Conservation (phyloP, 768 basidiomycete genomes). For the Tulasnella sp. region DNA sequence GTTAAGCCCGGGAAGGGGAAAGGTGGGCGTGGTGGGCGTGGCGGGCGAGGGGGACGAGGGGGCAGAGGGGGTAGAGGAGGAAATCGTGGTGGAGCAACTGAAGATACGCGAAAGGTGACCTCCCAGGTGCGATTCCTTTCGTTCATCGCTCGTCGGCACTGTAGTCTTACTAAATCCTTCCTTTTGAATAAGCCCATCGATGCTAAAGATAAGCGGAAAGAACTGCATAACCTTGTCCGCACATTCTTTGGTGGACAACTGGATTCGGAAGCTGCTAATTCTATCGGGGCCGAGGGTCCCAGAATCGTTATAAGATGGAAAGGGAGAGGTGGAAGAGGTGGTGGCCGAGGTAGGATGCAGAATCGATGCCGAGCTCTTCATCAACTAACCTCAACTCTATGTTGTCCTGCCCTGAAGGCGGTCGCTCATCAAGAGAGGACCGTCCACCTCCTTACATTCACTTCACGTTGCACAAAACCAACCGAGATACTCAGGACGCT, state of each 20-base stretch:
- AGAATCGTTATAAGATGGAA: constrained; percentile 77
- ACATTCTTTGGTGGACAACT: constrained; percentile 78
- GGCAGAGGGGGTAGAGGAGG: constrained; percentile 47
- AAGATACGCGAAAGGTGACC: constrained; percentile 66
- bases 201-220: constrained; percentile 74
- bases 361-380: no score
- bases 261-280: constrained; percentile 57
- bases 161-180: background rate
- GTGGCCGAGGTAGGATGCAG: constrained; percentile 37
- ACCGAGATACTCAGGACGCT: constrained; percentile 97
- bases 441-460: constrained; percentile 69
- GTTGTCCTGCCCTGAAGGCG: constrained; percentile 16
- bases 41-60: constrained; percentile 26
- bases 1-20: background rate
- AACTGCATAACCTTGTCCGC: constrained; percentile 75
- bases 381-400: background rate
- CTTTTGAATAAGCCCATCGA: constrained; percentile 60
- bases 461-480: constrained; percentile 95
- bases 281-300: constrained; percentile 57
- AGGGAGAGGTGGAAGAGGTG: constrained; percentile 28
- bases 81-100: constrained; percentile 39
- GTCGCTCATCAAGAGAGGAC: constrained; percentile 5
- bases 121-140: constrained; percentile 64
- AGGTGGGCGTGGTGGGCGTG: constrained; percentile 26
- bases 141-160: constrained; percentile 24